A percentile compares a stretch with the other conserved stretches of the same genome.
phyloP scores from a whole-genome alignment of 1,284 basidiomycete species.

The Mycena sp. region DNA sequence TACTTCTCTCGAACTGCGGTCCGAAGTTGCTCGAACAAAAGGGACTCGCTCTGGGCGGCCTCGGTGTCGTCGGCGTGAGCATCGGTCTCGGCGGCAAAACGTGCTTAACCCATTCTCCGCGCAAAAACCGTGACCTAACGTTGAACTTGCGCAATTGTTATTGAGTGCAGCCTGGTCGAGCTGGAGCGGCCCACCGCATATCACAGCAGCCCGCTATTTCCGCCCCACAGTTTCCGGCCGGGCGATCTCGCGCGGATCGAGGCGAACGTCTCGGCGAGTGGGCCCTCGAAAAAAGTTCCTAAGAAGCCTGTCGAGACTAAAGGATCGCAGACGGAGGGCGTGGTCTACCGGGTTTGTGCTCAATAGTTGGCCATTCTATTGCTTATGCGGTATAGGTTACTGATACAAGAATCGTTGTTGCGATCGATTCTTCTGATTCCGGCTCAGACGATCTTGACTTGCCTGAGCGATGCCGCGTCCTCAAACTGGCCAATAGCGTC shows the following conservation, averaged over 20 bases:
- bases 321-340: constrained; percentile 67
- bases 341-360: constrained; percentile 80
- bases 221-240: constrained; percentile 86
- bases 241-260: constrained; percentile 90
- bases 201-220: constrained; percentile 76
- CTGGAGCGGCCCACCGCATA: constrained; percentile 87
- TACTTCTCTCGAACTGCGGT: constrained; percentile 86
- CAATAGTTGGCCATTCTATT: too few relatives aligned
- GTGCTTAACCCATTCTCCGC: constrained; percentile 49
- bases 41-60: constrained; percentile 81
- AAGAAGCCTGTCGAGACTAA: constrained; percentile 47
- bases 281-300: constrained; percentile 49
- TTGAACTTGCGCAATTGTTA: too few relatives aligned
- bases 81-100: constrained; percentile 93
- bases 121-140: constrained; percentile 19
- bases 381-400: too few relatives aligned
- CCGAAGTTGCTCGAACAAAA: constrained; percentile 89
- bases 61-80: constrained; percentile 75
- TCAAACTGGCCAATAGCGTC: constrained; percentile 92
- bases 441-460: constrained; percentile 72
- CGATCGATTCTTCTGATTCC: constrained; percentile 72
- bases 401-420: constrained; percentile 80
- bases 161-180: constrained; percentile 78
- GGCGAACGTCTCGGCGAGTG: constrained; percentile 60
- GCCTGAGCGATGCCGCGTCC: constrained; percentile 83